Base-by-base conservation (phyloP, 768 basidiomycete genomes). In the Collybia sordida region DNA sequence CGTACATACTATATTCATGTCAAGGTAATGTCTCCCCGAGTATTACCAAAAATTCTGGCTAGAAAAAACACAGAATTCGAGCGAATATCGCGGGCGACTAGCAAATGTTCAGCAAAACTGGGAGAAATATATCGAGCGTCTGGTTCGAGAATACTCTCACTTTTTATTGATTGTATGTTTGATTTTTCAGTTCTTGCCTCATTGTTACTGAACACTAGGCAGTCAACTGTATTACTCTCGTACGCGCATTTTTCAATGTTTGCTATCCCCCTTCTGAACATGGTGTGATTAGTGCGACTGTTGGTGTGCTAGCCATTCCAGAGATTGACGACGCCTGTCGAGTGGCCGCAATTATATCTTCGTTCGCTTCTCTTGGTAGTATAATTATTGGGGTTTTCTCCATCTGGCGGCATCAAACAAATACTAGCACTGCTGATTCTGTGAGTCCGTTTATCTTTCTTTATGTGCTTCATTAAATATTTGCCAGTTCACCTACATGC, bases 151-250 rank as follows among this genome's bases (percentile, higher is more conserved):
- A 53, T 82, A 81, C 57, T 77, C 79, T 7, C 74, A 82, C 49
- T 81, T 83, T 52, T 65, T 82, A 17, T 69, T 82, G 6, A 74
- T 83, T 28, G 81, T 81, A 52, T 67, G 78, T 63, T 19, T 8
- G 31, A 36, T 23, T 39, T 38, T 15, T 11, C 8, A 34, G 19
- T 17, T 23, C n/a, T 36, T 4, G 15, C 9, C 27, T 37, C 51
- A 19, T 43, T 42, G 14, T 18, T 45, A 9, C 43, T 17, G 45
- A 42, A 17, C 17, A 38, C 5, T 21, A 9, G 2, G 22, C 42
- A 82, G 79, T 71, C 79, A 8, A 81, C 80, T 7, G 79, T 82
- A 24, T 60, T 81, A 17, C 73, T 81, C 44, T 79, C 78, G 78
- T 78, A 54, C 46, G 77, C 67, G 61, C 34, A 4, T 39, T 27